Base-by-base conservation (phyloP, 805 yeast genomes). In the Kodamaea leandrae region DNA sequence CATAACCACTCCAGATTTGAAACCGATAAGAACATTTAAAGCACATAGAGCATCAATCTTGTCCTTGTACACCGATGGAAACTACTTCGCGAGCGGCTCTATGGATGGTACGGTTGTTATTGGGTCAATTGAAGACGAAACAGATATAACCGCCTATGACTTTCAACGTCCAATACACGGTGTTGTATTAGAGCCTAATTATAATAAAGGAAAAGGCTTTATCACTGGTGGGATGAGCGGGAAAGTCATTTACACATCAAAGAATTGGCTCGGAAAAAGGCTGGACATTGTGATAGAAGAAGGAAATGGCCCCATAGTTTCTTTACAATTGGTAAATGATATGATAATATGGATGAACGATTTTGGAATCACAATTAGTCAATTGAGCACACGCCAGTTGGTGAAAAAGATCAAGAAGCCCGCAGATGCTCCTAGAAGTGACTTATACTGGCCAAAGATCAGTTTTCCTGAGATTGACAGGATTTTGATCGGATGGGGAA, bases 191-290 rank as follows among this genome's bases (percentile, higher is more conserved):
- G 93, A 86, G 50, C 78, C 80, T 8, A 77, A 82, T 42, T 93
- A 87, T 58, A 60, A 57, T 29, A 71, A 70, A 7, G 72, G 81
- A 0, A 76, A 78, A 42, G 72, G 83, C 7, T 91, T 89, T 51
- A 71, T 88, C 0, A 82, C 90, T 23, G 97, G 98, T 2, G 97
- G 97, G 0, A 88, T 83, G 65, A 82, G 89, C 6, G 97, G 97
- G 0, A 80, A 85, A 35, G 82, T 93, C 0, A 63, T 85, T 0
- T 64, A 80, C 35, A 83, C 95, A 1, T 82, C 83, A 27, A 73
- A 82, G 48, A 86, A 85, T 52, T 91, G 99, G 99, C 66, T 93
- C 5, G 95, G 95, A 1, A 80, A 82, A 45, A 72, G 96, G 43
- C 70, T 72, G 2, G 98, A 93, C 52, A 70, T 78, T 0, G 62